Evolutionary conservation across 2,329 filamentous ascomycete species (phyloP), one percentile per base, ranked within the genome.

Genomic region (Claviceps pusilla): DNA sequence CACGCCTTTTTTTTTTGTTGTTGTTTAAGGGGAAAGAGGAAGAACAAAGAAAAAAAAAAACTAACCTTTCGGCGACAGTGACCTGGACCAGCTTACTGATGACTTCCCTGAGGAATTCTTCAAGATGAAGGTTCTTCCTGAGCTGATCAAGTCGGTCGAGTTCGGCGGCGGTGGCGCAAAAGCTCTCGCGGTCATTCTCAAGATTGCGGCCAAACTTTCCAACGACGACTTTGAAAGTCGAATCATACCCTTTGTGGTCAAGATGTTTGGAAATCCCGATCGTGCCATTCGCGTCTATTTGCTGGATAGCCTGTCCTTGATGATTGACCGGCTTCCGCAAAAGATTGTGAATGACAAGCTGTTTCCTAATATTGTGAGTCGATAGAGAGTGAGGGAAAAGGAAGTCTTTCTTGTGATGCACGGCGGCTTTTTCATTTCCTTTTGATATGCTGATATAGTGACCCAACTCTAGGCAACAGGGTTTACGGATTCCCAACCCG

Each of bases 91-190:
- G 56, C 77, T 96, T 5, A 86, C 89, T 0, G 89, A 96, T 60
- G 90, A 98, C 67, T 96, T 97, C 57, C 93, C 93, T 0, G 91
- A 96, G 65, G 93, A 97, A 56, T 98, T 95, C 68, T 95, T 97
- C 76, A 95, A 94, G 66, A 87, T 95, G 78, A 98, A 97, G 65
- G 83, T 98, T 3, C 76, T 98, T 9, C 93, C 93, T 0, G 93
- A 98, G 65, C 74, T 98, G 35, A 77, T 98, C n/a, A 98, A 97
- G 66, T 95, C 90, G 0, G 89, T 97, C n/a, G 93, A 98, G 64
- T 98, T 96, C 67, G 93, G 93, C 7, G 93, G 91, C 11, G 93
- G 93, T 33, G 93, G 93, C 0, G 87, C 91, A 0, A 94, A 95
- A 64, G 90, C 95, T 0, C 87, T 98, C 56, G 73, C 77, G 1